These are phyloP conservation scores for Cryphonectria parasitica DNA, from an alignment of 2,329 filamentous ascomycete genomes.

Conservation along the genomic window DNA sequence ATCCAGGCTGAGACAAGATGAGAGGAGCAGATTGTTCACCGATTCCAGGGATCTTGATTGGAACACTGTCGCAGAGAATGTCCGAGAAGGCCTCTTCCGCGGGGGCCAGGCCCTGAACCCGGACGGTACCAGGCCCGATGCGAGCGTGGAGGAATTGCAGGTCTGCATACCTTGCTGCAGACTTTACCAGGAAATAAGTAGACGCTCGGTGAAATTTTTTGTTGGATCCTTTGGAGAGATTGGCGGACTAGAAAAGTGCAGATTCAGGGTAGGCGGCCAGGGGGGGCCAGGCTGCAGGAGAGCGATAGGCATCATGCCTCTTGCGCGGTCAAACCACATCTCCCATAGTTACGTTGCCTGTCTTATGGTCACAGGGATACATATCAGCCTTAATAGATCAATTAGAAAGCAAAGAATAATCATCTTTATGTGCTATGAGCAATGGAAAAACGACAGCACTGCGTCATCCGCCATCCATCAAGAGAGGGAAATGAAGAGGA, in stretches of 20 bases:
- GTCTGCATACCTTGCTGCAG: conserved; percentile 15
- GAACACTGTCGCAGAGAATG: conserved; percentile 23
- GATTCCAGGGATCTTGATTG: conserved; percentile 26
- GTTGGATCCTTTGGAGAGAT: background rate
- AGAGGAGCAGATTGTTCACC: conserved; percentile 15
- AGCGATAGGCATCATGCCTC: conserved; percentile 8
- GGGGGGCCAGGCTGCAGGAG: conserved; percentile 19
- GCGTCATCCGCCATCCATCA: background rate
- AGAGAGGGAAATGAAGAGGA: conserved; percentile 16
- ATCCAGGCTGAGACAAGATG: conserved; percentile 21
- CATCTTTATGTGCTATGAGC: background rate
- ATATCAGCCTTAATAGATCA: background rate
- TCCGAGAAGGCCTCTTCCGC: conserved; percentile 21
- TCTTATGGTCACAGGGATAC: background rate
- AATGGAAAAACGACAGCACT: background rate
- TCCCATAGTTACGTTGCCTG: conserved; percentile 1
- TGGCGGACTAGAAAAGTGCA: conserved; percentile 17
- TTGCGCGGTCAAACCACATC: conserved; percentile 6
- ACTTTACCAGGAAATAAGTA: background rate
- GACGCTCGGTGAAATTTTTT: background rate
- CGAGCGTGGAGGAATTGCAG: background rate
- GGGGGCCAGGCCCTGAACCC: conserved; percentile 3
- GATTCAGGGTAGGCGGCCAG: background rate
- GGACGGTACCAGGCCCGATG: conserved; percentile 17
- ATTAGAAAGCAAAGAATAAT: background rate